Conservation (phyloP, 495 filamentous ascomycete genomes). For the Penicillium waksmanii region DNA sequence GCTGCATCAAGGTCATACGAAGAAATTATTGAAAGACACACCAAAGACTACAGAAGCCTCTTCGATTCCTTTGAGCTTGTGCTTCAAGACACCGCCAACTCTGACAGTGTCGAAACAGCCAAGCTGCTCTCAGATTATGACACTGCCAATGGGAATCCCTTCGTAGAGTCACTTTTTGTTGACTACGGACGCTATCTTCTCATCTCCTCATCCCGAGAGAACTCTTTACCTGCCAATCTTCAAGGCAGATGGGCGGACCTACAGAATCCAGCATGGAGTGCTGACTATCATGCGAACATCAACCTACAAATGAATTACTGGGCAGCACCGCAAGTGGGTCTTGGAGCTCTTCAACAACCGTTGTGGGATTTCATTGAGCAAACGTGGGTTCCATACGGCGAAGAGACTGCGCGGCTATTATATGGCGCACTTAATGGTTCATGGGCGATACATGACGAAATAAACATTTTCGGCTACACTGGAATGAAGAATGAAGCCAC, state of each 20-base stretch:
- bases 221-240: conserved; percentile 50
- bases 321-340: conserved; percentile 39
- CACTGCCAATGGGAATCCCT: conserved; percentile 41
- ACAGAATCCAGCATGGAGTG: conserved; percentile 43
- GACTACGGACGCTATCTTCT: conserved; percentile 51
- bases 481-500: conserved; percentile 45
- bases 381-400: conserved; percentile 54
- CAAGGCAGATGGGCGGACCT: conserved; percentile 48
- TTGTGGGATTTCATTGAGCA: conserved; percentile 53
- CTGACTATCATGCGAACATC: conserved; percentile 56
- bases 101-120: conserved; percentile 38
- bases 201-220: conserved; percentile 40
- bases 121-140: conserved; percentile 39
- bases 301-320: conserved; percentile 60
- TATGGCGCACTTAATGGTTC: conserved; percentile 46
- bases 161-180: conserved; percentile 48
- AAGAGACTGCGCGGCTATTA: conserved; percentile 50
- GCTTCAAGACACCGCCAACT: conserved; percentile 43
- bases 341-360: conserved; percentile 34
- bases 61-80: conserved; percentile 39
- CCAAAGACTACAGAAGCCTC: conserved; percentile 43
- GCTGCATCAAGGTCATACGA: conserved; percentile 33
- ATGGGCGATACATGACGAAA: conserved; percentile 51
- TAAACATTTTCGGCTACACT: conserved; percentile 56
- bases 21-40: conserved; percentile 36